Base-by-base conservation (phyloP, 805 yeast genomes). In the Debaryomyces prosopidis region DNA sequence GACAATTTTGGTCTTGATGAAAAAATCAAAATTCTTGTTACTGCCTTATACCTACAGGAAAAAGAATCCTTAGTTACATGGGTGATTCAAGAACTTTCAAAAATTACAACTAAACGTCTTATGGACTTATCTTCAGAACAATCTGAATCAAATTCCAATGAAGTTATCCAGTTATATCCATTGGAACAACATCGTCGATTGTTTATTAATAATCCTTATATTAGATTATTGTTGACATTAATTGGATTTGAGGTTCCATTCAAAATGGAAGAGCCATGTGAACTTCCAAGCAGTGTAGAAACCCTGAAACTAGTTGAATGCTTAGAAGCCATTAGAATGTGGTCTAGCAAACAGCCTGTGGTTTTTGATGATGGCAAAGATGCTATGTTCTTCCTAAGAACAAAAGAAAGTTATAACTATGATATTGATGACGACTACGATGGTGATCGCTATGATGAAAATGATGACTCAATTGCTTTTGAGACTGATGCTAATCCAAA, bases 1-100 rank as follows among this genome's bases (percentile, higher is more conserved):
- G 62, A 59, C 3, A 36, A 42, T 12, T 58, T 67, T 39, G 42
- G 58, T 45, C 51, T 68, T 11, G 82, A 80, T 35, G 80, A 77
- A 40, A 74, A 79, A 45, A 59, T 77, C 14, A 76, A 79, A 20
- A 68, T 82, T 14, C 53, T 81, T 35, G 76, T 82, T 4, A 76
- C 80, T 19, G 71, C 77, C 6, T 56, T 82, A 39, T 59, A 72
- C 35, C 72, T 70, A 43, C 72, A 73, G 45, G 81, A 75, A 16
- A 73, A 75, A 48, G 58, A 56, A 28, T 59, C 62, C 0, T 53
- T 74, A 4, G 57, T 85, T 12, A 70, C 71, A n/a, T 73, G 78
- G 73, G 48, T 81, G 12, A 57, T 66, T 3, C 54, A 60, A 4
- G 74, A 69, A 16, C 50, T 81, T 32, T 65, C 61, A 34, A 50